Evolutionary conservation across 345 rosid genomes (phyloP).

Genomic region (Clarkia xantiana): DNA sequence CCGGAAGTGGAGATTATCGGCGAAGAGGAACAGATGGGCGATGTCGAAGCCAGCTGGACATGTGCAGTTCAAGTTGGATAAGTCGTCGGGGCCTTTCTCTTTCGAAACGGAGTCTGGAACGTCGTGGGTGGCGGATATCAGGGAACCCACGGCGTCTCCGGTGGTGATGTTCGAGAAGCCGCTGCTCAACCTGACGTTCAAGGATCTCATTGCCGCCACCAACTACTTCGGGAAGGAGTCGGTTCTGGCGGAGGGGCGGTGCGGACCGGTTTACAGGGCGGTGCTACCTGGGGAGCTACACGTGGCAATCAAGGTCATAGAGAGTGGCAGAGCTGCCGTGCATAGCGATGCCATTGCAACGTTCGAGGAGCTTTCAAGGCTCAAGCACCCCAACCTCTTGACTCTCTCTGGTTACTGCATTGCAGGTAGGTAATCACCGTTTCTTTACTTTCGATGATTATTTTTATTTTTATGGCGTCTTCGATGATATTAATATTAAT

Average conservation of each 20-base stretch:
- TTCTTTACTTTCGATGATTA: not conserved
- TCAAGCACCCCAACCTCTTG: slow-evolving; percentile 72
- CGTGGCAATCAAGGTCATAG: slow-evolving; percentile 88
- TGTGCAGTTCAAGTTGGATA: slow-evolving; percentile 56
- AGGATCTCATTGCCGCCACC: slow-evolving; percentile 91
- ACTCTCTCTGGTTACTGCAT: slow-evolving; percentile 89
- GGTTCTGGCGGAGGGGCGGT: slow-evolving; percentile 55
- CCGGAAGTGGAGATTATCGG: slow-evolving; percentile 19
- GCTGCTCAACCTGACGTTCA: slow-evolving; percentile 72
- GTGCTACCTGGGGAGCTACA: slow-evolving; percentile 79
- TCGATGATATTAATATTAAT: too few species aligned
- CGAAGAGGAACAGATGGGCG: slow-evolving; percentile 61
- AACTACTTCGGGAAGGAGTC: slow-evolving; percentile 85
- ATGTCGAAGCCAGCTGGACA: slow-evolving; percentile 59
- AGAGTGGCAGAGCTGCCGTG: slow-evolving; percentile 40
- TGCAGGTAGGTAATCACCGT: slow-evolving; percentile 86
- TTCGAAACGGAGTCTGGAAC: slow-evolving; percentile 85
- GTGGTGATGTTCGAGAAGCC: slow-evolving; percentile 81
- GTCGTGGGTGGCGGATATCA: slow-evolving; percentile 89
- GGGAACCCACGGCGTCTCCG: slow-evolving; percentile 70
- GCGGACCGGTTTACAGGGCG: slow-evolving; percentile 76
- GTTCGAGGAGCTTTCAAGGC: slow-evolving; percentile 56
- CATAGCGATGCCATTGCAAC: slow-evolving; percentile 34
- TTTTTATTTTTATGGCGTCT: not conserved
- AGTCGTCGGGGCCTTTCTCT: slow-evolving; percentile 84